Percentiles rank a stretch among this genome's conserved stretches.
These are phyloP conservation scores for Solanum raphanifolium DNA, from an alignment of 257 asterid genomes.

Conservation along the genomic window DNA sequence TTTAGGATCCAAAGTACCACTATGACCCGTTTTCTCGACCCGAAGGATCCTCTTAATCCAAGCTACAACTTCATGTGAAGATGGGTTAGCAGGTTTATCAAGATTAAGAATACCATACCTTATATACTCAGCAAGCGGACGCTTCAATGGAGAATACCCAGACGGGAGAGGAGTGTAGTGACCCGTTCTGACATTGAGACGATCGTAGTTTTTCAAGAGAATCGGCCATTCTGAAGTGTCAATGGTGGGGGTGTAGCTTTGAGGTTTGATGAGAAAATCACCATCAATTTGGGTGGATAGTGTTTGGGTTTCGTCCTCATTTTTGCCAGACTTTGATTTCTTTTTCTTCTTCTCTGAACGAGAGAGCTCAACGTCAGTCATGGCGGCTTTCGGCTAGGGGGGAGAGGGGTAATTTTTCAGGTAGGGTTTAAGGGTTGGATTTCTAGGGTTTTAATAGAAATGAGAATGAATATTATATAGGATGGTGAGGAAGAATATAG, in stretches of 20 bases:
- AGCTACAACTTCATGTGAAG: slow-evolving; percentile 93
- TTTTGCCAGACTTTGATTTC: slow-evolving; percentile 27
- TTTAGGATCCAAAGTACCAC: slow-evolving; percentile 92
- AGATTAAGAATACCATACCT: slow-evolving; percentile 76
- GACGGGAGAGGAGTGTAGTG: slow-evolving; percentile 91
- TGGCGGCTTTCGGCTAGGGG: slow-evolving; percentile 18
- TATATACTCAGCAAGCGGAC: slow-evolving; percentile 67
- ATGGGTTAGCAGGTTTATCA: slow-evolving; percentile 86
- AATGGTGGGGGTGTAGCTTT: slow-evolving; percentile 58
- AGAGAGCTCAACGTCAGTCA: slow-evolving; percentile 59
- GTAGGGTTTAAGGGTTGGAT: slow-evolving; percentile 17
- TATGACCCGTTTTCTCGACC: slow-evolving; percentile 87
- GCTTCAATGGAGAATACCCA: slow-evolving; percentile 78
- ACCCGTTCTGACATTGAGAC: slow-evolving; percentile 65
- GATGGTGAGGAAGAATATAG: not conserved
- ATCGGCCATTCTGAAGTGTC: slow-evolving; percentile 95
- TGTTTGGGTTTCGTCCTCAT: slow-evolving; percentile 6
- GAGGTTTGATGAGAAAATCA: slow-evolving; percentile 71
- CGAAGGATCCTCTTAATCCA: slow-evolving; percentile 87
- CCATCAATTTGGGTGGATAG: slow-evolving; percentile 9
- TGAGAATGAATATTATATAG: not conserved
- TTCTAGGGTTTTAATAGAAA: slow-evolving; percentile 21
- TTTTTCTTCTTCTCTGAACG: slow-evolving; percentile 71
- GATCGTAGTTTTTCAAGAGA: slow-evolving; percentile 78
- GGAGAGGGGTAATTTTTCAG: not conserved